Evolutionary conservation across 106 monocot genomes (phyloP).

Genomic region (Dendrobium nobile): DNA sequence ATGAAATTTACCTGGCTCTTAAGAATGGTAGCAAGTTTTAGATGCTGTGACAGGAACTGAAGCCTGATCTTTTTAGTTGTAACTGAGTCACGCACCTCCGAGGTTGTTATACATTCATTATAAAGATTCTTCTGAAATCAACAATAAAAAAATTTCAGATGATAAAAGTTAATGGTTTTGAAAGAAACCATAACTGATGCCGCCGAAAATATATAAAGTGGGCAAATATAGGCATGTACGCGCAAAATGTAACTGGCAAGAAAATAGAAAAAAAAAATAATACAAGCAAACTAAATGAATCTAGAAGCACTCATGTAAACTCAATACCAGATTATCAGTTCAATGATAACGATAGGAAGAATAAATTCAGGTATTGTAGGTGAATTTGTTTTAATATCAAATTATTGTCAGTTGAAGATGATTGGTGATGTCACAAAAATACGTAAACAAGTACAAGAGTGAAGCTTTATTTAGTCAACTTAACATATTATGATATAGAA

Average conservation of each 20-base stretch:
- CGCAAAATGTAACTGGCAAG: background rate
- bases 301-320: background rate
- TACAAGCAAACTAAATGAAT: background rate
- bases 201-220: background rate
- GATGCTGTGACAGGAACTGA: conserved; percentile 42
- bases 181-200: background rate
- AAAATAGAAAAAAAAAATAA: background rate
- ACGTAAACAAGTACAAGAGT: background rate
- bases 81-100: conserved; percentile 51
- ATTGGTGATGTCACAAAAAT: background rate
- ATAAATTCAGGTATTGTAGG: background rate
- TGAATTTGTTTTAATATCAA: background rate
- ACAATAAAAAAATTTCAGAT: conserved; percentile 7
- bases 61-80: conserved; percentile 47
- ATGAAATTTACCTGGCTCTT: conserved; percentile 52
- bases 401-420: background rate
- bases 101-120: conserved; percentile 46
- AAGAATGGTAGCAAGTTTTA: conserved; percentile 64
- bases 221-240: background rate
- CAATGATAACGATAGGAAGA: background rate
- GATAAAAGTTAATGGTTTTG: background rate
- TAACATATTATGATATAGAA: background rate
- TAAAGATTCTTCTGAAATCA: conserved; percentile 56
- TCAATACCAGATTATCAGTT: background rate
- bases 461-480: background rate